Percentiles rank a stretch among this genome's conserved stretches.
Evolutionary conservation across 768 basidiomycete genomes (phyloP).

Genomic region (Brasilioporus rufonigricans): DNA sequence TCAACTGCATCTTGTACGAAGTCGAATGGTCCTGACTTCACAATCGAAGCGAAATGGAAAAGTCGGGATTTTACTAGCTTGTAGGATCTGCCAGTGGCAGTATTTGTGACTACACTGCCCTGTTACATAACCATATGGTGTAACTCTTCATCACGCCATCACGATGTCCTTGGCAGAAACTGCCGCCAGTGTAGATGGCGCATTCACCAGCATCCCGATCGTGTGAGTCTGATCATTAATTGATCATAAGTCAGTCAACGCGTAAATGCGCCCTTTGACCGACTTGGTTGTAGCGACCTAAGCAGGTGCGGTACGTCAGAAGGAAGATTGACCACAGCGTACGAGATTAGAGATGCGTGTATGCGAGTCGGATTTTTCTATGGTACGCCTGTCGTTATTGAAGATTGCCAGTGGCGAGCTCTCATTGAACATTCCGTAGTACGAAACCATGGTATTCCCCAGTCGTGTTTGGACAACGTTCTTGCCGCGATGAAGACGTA

Average conservation of each 20-base stretch:
- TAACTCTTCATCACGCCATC: too few relatives aligned
- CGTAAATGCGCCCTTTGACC: not conserved
- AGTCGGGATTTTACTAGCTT: too few relatives aligned
- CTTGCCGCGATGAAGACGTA: constrained; percentile 55
- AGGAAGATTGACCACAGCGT: constrained; percentile 46
- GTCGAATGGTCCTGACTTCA: too few relatives aligned
- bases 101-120: too few relatives aligned
- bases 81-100: too few relatives aligned
- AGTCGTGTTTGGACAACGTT: constrained; percentile 43
- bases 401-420: not conserved
- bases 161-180: constrained; percentile 23
- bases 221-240: constrained; percentile 18
- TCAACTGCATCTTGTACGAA: too few relatives aligned
- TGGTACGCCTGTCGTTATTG: constrained; percentile 37
- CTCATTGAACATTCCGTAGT: constrained; percentile 43
- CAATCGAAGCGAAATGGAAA: too few relatives aligned
- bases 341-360: constrained; percentile 68
- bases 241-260: not conserved
- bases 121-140: too few relatives aligned
- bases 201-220: constrained; percentile 25
- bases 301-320: constrained; percentile 19
- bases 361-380: constrained; percentile 87
- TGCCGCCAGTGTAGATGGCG: constrained; percentile 16
- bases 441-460: constrained; percentile 71
- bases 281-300: constrained; percentile 17